Evolutionary conservation across 805 yeast species (phyloP).

Genomic region (Monosporozyma yasuniensis): DNA sequence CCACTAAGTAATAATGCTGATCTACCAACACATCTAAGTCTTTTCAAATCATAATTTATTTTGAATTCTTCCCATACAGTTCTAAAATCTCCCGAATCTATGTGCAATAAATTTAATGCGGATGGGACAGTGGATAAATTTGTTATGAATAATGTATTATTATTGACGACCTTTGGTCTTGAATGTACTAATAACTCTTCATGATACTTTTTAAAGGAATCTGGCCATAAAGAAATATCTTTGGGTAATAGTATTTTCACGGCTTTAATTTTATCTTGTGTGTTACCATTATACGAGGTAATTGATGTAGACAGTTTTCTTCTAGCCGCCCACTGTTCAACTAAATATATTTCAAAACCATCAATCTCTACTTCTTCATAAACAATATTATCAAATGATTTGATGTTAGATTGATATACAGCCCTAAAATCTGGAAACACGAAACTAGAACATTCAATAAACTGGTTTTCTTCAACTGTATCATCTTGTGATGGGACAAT

Average conservation of each 20-base stretch:
- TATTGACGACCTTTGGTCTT: conserved; percentile 53
- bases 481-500: not conserved
- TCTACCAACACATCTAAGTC: conserved; percentile 78
- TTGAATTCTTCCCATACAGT: conserved; percentile 49
- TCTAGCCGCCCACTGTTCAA: conserved; percentile 88
- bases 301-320: conserved; percentile 60
- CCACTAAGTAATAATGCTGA: conserved; percentile 62
- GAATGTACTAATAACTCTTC: conserved; percentile 58
- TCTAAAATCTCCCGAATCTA: conserved; percentile 50
- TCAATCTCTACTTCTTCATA: conserved; percentile 42
- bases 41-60: conserved; percentile 67
- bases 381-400: conserved; percentile 31
- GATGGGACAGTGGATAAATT: conserved; percentile 77
- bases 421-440: conserved; percentile 53
- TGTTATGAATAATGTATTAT: conserved; percentile 65
- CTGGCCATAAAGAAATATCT: conserved; percentile 28
- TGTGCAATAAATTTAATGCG: conserved; percentile 57
- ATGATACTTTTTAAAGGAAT: conserved; percentile 48
- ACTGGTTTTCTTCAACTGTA: not conserved
- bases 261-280: conserved; percentile 53
- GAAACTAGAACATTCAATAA: conserved; percentile 15
- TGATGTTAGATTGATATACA: conserved; percentile 37
- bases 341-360: conserved; percentile 86
- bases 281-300: conserved; percentile 79
- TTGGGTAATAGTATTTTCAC: conserved; percentile 45